Percentiles rank a stretch among this genome's conserved stretches.
phyloP scores from a whole-genome alignment of 1,139 yeast species.

The Tardiomyces digboiensis region DNA sequence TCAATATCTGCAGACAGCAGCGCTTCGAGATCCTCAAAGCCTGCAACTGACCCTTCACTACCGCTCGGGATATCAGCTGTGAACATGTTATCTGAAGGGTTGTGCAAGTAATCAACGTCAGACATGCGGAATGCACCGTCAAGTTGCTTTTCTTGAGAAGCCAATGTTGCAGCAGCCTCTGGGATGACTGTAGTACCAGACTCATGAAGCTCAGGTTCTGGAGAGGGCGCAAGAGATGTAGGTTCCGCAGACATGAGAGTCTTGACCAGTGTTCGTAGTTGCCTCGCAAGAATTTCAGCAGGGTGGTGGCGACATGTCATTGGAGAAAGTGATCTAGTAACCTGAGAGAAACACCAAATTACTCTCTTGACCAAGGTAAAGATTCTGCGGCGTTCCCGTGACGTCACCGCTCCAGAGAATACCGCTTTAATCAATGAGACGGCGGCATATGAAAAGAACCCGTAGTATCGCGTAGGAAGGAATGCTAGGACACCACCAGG shows the following conservation, averaged over 20 bases:
- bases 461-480: conserved; percentile 14
- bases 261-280: conserved; percentile 9
- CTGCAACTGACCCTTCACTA: background rate
- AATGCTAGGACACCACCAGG: conserved; percentile 15
- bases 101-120: conserved; percentile 2
- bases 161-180: background rate
- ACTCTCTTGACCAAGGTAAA: conserved; percentile 7
- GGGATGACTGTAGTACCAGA: background rate
- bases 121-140: background rate
- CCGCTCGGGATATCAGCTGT: background rate
- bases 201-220: conserved; percentile 2
- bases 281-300: conserved; percentile 10
- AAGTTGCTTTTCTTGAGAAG: background rate
- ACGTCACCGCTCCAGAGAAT: conserved; percentile 6
- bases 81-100: background rate
- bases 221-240: conserved; percentile 5
- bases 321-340: conserved; percentile 1
- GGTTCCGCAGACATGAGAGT: conserved; percentile 10
- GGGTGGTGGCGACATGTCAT: conserved; percentile 10
- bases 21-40: conserved; percentile 10
- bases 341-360: conserved; percentile 6
- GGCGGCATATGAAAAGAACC: conserved; percentile 16
- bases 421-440: conserved; percentile 16
- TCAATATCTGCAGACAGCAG: conserved; percentile 11
- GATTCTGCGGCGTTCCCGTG: conserved; percentile 8